Evolutionary conservation across 2,329 filamentous ascomycete species (phyloP), one percentile per base, ranked within the genome.

Genomic region (Neocucurbitaria cava): DNA sequence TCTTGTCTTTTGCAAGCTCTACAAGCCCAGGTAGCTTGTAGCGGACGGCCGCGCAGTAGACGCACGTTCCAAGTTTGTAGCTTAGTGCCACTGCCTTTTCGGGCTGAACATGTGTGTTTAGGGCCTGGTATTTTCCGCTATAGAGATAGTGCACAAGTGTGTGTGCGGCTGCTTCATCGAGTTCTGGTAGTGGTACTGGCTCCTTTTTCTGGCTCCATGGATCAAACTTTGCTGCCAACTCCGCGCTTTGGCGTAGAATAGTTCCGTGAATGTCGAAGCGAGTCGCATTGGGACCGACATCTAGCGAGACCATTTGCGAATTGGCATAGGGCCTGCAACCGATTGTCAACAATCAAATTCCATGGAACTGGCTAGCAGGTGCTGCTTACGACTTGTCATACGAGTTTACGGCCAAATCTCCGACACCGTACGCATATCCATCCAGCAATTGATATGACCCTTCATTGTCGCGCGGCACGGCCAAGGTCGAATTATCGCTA

Each of bases 11-110:
- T 0, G 70, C 66, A 0, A 73, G 56, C 21, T 67, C 55, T 0
- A 60, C 65, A 0, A 72, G 64, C 0, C 65, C 60, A 2, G 67
- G 59, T 2, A 73, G 45, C 24, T 67, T 56, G 44, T 70, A 71
- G 4, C 62, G 60, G 1, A 61, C 49, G 2, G 70, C 69, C 0
- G 69, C 68, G 41, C 62, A 68, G 43, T 73, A 73, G 0, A 69
- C 61, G 42, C 65, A 64, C 0, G 64, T 65, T 8, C 63, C 54
- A 1, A 64, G 52, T 20, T 62, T 69, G 48, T 69, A 70, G 5
- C 24, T 50, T 1, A 50, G 21, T 3, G 58, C 5, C 5, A 51
- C 39, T 15, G 45, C 44, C 9, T 56, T 49, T 2, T 59, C 52
- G 1, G 17, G 39, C 0, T 52, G 33, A 8, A 49, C 41, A 9